Percentiles rank a stretch among this genome's conserved stretches.
phyloP scores from a whole-genome alignment of 2,329 filamentous ascomycete genomes.

The Stagonosporopsis cucurbitacearum region DNA sequence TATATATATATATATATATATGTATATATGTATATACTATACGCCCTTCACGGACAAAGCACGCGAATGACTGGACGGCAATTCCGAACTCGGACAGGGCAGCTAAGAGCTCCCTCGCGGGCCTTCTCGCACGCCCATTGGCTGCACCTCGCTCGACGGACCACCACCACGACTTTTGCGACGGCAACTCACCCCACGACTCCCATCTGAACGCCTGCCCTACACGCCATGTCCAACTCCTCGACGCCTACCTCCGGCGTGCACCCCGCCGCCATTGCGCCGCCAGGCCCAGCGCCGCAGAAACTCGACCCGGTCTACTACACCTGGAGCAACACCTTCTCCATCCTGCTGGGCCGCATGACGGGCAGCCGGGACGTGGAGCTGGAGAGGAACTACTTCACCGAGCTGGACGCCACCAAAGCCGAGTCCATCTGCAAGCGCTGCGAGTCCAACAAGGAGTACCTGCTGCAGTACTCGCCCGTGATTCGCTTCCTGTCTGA shows the following conservation, averaged over 20 bases:
- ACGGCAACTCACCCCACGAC: conserved; percentile 14
- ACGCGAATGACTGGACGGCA: conserved; percentile 27
- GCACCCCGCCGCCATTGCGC: conserved; percentile 28
- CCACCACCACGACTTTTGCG: conserved; percentile 28
- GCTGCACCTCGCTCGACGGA: conserved; percentile 18
- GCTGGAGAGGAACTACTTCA: conserved; percentile 68
- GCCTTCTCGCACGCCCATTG: conserved; percentile 25
- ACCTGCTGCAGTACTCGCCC: conserved; percentile 82
- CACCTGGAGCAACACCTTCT: conserved; percentile 84
- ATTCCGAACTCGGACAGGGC: conserved; percentile 24
- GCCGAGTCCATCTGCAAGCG: conserved; percentile 79
- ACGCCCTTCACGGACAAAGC: conserved; percentile 2
- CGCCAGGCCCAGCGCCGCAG: conserved; percentile 23
- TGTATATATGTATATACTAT: conserved; percentile 5
- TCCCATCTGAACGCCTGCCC: background rate
- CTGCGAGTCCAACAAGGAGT: conserved; percentile 84
- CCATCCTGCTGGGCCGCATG: conserved; percentile 72
- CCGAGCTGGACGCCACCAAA: conserved; percentile 75
- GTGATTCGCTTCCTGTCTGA: conserved; percentile 85
- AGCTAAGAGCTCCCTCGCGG: background rate
- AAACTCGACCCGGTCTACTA: conserved; percentile 52
- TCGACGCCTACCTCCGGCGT: conserved; percentile 39
- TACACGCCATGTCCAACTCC: conserved; percentile 33
- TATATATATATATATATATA: too few relatives aligned
- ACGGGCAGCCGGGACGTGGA: conserved; percentile 35